Conservation (phyloP, 495 filamentous ascomycete genomes). For the Neurospora sp. region DNA sequence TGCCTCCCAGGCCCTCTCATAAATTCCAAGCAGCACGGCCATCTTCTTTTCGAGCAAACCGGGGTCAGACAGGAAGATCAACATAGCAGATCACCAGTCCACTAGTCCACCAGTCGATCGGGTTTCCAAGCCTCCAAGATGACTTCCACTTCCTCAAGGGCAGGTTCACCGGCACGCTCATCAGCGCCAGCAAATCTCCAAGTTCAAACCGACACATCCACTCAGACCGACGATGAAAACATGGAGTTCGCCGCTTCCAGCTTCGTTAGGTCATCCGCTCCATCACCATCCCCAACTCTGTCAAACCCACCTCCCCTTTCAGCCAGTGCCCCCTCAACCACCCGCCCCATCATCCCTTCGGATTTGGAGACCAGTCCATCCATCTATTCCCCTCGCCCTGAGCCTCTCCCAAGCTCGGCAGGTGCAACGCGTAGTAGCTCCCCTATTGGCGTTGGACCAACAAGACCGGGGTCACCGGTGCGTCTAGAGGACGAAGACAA, state of each 20-base stretch:
- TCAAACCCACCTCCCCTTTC: neutral
- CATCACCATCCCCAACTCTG: neutral
- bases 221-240: too few relatives aligned
- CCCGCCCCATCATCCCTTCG: neutral
- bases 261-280: neutral
- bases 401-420: neutral
- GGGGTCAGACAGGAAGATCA: neutral
- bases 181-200: accelerated
- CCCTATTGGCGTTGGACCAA: neutral
- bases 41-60: neutral
- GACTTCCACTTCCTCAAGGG: neutral
- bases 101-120: neutral
- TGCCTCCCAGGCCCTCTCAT: neutral
- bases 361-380: neutral
- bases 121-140: neutral
- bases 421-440: neutral
- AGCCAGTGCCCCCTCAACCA: too few relatives aligned
- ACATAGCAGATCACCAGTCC: neutral
- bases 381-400: neutral
- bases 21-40: neutral
- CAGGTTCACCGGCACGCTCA: neutral
- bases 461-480: neutral
- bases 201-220: neutral
- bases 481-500: neutral
- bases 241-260: neutral